Base-by-base conservation (phyloP, 495 filamentous ascomycete genomes). In the Oidiodendron maius region DNA sequence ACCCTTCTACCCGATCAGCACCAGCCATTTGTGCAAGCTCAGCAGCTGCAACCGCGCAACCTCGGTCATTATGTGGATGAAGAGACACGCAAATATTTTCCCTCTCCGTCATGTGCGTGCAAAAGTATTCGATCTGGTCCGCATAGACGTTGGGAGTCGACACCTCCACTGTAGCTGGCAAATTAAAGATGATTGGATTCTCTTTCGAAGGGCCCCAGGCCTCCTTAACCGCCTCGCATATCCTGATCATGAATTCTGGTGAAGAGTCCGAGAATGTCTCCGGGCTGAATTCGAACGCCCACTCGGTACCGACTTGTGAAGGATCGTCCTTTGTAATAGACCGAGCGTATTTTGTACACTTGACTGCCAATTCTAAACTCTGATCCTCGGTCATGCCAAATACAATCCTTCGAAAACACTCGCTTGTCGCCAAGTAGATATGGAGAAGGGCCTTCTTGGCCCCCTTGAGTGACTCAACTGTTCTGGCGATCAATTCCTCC, bases 11-110 rank as follows among this genome's bases (percentile, higher is more conserved):
- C 61, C 93, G 71, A 64, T 97, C 86, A 5, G 89, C 93, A 53
- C 93, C 93, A n/a, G 87, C 93, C 90, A 97, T 96, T 66, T 96
- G 90, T 10, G 86, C 93, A 49, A 97, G 68, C 61, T 97, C 91
- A 9, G 91, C 86, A 1, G 73, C 71, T 3, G 91, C 93, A 30
- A 93, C 87, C 15, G 87, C 87, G 61, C 90, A 96, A 8, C 91
- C 91, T 30, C 93, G 77, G 67, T 97, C 93, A 58, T 98, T 98
- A 64, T 97, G 93, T 2, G 89, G 87, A 60, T 97, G 93, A 11
- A 91, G 72, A 44, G 84, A 89, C 6, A 91, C 84, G 48, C 84
- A 83, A 44, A 90, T 81, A 68, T 91, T 91, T 51, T 88, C 78
- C 37, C 88, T 69, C 62, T 91, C 87, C 0, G 77, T 77, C 62